A percentile compares a stretch with the other conserved stretches of the same genome.
These are phyloP conservation scores for Trichoderma lentiforme DNA, from an alignment of 2,329 filamentous ascomycete species.

Conservation along the genomic window DNA sequence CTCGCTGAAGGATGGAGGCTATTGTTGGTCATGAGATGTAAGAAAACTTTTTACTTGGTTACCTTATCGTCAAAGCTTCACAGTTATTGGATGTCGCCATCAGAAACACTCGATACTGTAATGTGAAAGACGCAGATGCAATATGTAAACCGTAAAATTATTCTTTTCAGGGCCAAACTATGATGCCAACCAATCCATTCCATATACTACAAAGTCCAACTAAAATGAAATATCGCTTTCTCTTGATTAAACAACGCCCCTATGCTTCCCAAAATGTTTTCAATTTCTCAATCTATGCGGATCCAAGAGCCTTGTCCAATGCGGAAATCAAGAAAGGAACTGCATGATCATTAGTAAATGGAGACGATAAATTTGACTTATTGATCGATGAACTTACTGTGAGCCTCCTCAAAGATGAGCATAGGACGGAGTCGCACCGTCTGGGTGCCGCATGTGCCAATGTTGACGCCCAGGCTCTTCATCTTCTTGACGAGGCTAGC, in stretches of 20 bases:
- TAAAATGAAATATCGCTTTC: background rate
- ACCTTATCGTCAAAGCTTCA: background rate
- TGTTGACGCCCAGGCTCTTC: slow-evolving; percentile 71
- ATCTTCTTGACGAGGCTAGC: slow-evolving; percentile 68
- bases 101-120: no score
- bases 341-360: background rate
- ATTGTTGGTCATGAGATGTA: background rate
- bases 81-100: no score
- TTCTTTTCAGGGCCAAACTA: background rate
- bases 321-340: slow-evolving; percentile 1
- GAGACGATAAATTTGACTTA: background rate
- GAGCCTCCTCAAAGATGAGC: slow-evolving; percentile 74
- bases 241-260: background rate
- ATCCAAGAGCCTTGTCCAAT: slow-evolving; percentile 11
- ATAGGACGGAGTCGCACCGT: slow-evolving; percentile 75
- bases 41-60: background rate
- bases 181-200: background rate
- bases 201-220: background rate
- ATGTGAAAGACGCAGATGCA: background rate
- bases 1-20: background rate
- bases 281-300: background rate
- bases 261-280: background rate
- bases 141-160: background rate
- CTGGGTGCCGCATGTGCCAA: slow-evolving; percentile 68
- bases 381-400: slow-evolving; percentile 39